Conservation (phyloP, 768 basidiomycete genomes). For the Hypholoma fasciculare region DNA sequence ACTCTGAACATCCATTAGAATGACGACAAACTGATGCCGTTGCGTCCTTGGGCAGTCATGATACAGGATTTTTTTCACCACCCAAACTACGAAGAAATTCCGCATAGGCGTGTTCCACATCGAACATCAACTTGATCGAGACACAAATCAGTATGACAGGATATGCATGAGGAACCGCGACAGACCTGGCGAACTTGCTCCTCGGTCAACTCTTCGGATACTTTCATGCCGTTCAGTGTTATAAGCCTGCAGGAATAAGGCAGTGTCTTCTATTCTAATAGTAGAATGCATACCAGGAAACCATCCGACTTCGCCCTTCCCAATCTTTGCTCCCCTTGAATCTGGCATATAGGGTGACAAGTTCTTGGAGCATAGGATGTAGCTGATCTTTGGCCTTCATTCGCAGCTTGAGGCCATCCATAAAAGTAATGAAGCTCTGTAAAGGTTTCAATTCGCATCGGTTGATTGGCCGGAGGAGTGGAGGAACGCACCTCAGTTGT, state of each 20-base stretch:
- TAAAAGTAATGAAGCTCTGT: conserved; percentile 96
- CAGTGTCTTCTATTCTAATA: background rate
- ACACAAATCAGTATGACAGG: background rate
- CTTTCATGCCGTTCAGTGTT: conserved; percentile 95
- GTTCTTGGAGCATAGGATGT: conserved; percentile 90
- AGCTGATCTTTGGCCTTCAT: conserved; percentile 97
- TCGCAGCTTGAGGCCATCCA: conserved; percentile 93
- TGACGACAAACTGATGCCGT: background rate
- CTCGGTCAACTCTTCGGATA: conserved; percentile 93
- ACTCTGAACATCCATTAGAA: background rate
- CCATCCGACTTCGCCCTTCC: conserved; percentile 93
- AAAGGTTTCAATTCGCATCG: background rate
- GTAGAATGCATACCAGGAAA: conserved; percentile 72
- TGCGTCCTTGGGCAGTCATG: conserved; percentile 8
- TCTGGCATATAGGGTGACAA: conserved; percentile 91
- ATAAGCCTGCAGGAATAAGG: conserved; percentile 66
- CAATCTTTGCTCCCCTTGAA: conserved; percentile 96
- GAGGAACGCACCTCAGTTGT: conserved; percentile 77
- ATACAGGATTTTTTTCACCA: conserved; percentile 31
- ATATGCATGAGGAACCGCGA: background rate
- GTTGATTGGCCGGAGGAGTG: background rate
- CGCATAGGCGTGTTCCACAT: conserved; percentile 94
- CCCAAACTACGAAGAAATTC: conserved; percentile 86
- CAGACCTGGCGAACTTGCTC: conserved; percentile 90
- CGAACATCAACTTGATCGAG: conserved; percentile 78